These are phyloP conservation scores for Paulownia fortunei DNA, from an alignment of 257 asterid genomes.

Conservation along the genomic window DNA sequence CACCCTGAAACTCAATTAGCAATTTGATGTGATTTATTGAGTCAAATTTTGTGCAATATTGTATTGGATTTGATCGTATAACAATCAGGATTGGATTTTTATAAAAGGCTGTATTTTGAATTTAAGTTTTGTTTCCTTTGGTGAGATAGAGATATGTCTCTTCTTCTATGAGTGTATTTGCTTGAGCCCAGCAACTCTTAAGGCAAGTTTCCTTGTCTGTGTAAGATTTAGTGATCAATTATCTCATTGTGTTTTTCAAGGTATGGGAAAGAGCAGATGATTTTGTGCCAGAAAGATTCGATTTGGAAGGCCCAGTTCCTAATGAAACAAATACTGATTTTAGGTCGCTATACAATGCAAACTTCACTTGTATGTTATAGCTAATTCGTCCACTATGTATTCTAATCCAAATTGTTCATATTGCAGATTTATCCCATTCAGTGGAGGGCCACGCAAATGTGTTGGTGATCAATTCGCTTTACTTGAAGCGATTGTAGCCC, in stretches of 20 bases:
- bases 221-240: not conserved
- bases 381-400: too few relatives aligned
- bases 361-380: too few relatives aligned
- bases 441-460: slow-evolving; percentile 98
- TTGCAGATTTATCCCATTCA: slow-evolving; percentile 84
- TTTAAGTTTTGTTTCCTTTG: not conserved
- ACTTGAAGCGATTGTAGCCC: slow-evolving; percentile 85
- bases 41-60: too few relatives aligned
- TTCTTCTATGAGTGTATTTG: not conserved
- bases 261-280: slow-evolving; percentile 97
- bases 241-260: slow-evolving; percentile 41
- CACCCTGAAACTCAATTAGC: too few relatives aligned
- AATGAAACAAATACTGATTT: slow-evolving; percentile 92
- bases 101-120: too few relatives aligned
- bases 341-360: slow-evolving; percentile 52
- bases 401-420: not conserved
- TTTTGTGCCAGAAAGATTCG: slow-evolving; percentile 84
- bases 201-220: too few relatives aligned
- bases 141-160: not conserved
- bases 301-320: slow-evolving; percentile 73
- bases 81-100: too few relatives aligned
- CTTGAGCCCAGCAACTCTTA: not conserved
- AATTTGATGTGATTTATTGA: too few relatives aligned
- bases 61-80: too few relatives aligned
- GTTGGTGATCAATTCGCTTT: slow-evolving; percentile 97